phyloP scores from a whole-genome alignment of 352 stramenopile species.

The Phytophthora syringae region DNA sequence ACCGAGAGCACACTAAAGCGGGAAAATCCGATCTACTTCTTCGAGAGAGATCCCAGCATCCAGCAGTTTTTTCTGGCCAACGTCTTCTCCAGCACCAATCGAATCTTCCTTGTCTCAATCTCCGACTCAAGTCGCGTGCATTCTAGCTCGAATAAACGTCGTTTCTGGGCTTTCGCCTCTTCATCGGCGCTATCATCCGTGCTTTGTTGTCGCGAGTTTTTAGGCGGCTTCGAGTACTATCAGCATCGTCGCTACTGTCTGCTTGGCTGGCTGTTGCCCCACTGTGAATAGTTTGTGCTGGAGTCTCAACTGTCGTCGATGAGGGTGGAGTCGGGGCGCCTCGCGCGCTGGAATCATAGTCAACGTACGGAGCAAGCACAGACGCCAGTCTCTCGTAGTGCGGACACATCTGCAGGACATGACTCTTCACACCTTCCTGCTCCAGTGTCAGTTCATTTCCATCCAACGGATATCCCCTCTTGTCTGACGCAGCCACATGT shows the following conservation, averaged over 20 bases:
- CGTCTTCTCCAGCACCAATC: slow-evolving; percentile 57
- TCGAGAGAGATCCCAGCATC: slow-evolving; percentile 48
- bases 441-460: slow-evolving; percentile 21
- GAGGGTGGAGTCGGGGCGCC: no score
- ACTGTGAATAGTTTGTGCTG: background rate
- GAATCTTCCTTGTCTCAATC: slow-evolving; percentile 55
- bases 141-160: slow-evolving; percentile 56
- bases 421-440: slow-evolving; percentile 38
- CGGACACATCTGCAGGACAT: slow-evolving; percentile 47
- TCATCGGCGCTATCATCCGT: slow-evolving; percentile 15
- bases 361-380: slow-evolving; percentile 37
- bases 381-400: slow-evolving; percentile 46
- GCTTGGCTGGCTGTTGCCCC: background rate
- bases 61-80: slow-evolving; percentile 55
- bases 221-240: background rate
- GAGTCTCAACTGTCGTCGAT: background rate
- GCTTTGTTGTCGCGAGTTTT: slow-evolving; percentile 8
- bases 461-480: slow-evolving; percentile 24
- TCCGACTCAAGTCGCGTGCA: slow-evolving; percentile 56
- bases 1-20: slow-evolving; percentile 23
- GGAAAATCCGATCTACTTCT: slow-evolving; percentile 57
- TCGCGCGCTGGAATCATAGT: slow-evolving; percentile 26
- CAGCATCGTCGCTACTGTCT: background rate
- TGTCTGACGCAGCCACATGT: slow-evolving; percentile 41
- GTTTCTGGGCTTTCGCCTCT: slow-evolving; percentile 45